Percentiles rank a stretch among this genome's conserved stretches.
Conservation (phyloP, 805 yeast species). For the Starmerella sirachaensis region DNA sequence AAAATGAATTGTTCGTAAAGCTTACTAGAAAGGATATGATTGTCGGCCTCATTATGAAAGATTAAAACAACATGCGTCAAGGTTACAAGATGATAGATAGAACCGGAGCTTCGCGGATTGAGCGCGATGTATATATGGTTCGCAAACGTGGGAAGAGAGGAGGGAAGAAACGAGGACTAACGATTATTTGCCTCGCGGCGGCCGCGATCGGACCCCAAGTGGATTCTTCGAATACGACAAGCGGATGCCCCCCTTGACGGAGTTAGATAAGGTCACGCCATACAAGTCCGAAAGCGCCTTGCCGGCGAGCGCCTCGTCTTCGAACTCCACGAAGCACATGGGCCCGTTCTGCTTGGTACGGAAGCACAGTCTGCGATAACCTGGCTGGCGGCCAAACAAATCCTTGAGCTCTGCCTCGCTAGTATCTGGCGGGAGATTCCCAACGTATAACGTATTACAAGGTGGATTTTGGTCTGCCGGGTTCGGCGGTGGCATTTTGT, state of each 20-base stretch:
- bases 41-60: no score
- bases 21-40: no score
- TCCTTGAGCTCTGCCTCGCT: conserved; percentile 84
- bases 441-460: conserved; percentile 92
- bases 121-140: no score
- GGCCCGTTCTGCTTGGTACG: conserved; percentile 84
- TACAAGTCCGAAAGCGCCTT: conserved; percentile 86
- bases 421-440: conserved; percentile 94
- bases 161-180: no score
- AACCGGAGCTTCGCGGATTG: no score
- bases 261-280: conserved; percentile 80
- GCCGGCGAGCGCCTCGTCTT: conserved; percentile 87
- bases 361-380: conserved; percentile 85
- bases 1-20: no score
- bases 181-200: conserved; percentile 12
- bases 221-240: conserved; percentile 93
- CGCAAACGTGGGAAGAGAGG: no score
- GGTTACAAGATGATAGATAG: no score
- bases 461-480: conserved; percentile 99
- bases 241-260: conserved; percentile 88
- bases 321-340: conserved; percentile 98
- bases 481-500: conserved; percentile 47
- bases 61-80: no score
- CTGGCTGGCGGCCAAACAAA: conserved; percentile 76
- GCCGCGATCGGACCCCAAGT: conserved; percentile 77